Percentiles rank a stretch among this genome's conserved stretches.
Conservation (phyloP, 1,139 yeast genomes). For the Debaryomyces robertsiae region DNA sequence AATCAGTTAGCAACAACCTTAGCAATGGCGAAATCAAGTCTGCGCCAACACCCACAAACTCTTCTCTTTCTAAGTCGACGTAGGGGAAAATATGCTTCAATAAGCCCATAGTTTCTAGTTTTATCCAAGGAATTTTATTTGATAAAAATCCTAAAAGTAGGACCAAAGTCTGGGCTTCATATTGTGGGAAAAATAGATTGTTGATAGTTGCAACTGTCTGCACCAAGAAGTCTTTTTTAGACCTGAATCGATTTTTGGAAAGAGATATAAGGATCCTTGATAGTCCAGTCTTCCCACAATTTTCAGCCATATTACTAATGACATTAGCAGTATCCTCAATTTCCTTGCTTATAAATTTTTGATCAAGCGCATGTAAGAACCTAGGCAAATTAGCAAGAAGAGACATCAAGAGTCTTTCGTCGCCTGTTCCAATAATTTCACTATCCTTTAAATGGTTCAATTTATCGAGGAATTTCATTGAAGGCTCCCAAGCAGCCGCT, state of each 20-base stretch:
- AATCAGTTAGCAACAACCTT: conserved; percentile 79
- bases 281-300: conserved; percentile 58
- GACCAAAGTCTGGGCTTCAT: conserved; percentile 73
- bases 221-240: conserved; percentile 82
- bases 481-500: conserved; percentile 74
- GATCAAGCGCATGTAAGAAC: conserved; percentile 75
- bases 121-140: conserved; percentile 78
- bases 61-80: conserved; percentile 76
- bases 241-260: conserved; percentile 76
- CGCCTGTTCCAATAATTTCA: conserved; percentile 75
- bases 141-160: conserved; percentile 77
- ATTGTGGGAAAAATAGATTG: conserved; percentile 69
- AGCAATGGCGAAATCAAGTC: conserved; percentile 89
- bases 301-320: conserved; percentile 62
- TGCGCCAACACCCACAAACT: conserved; percentile 89
- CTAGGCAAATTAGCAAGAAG: conserved; percentile 81
- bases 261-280: conserved; percentile 77
- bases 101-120: conserved; percentile 74
- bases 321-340: conserved; percentile 60
- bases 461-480: conserved; percentile 72
- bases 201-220: conserved; percentile 76
- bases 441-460: conserved; percentile 69
- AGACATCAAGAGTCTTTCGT: conserved; percentile 68
- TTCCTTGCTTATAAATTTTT: conserved; percentile 51
- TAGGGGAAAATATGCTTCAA: conserved; percentile 74